Percentiles rank a stretch among this genome's conserved stretches.
These are phyloP conservation scores for Epichloe gansuensis DNA, from an alignment of 2,329 filamentous ascomycete species.

Conservation along the genomic window DNA sequence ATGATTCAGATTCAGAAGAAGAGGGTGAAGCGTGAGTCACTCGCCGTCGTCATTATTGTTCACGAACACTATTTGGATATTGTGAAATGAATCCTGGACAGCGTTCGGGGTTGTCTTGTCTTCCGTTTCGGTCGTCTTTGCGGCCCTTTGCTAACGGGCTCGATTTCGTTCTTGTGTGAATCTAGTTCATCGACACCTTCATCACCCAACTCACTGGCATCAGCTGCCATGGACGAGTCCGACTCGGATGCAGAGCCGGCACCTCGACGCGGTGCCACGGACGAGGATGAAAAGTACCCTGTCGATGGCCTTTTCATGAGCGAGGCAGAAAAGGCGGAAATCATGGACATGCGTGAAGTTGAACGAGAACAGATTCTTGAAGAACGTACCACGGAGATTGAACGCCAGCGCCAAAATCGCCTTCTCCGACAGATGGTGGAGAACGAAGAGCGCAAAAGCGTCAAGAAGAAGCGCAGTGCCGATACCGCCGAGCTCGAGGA, in stretches of 20 bases:
- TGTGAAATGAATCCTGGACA: background rate
- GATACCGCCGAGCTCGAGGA: slow-evolving; percentile 70
- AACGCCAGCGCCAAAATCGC: slow-evolving; percentile 69
- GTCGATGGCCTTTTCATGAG: slow-evolving; percentile 78
- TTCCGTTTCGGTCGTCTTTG: background rate
- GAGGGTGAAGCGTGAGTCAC: slow-evolving; percentile 41
- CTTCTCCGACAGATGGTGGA: slow-evolving; percentile 69
- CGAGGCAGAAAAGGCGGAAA: slow-evolving; percentile 60
- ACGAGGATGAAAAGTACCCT: slow-evolving; percentile 60
- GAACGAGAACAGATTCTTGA: slow-evolving; percentile 84
- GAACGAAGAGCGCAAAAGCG: slow-evolving; percentile 43
- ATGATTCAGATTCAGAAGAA: slow-evolving; percentile 43
- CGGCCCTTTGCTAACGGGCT: slow-evolving; percentile 4
- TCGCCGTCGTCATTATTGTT: background rate
- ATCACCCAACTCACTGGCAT: slow-evolving; percentile 66
- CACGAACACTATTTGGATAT: background rate
- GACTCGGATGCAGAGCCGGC: slow-evolving; percentile 46
- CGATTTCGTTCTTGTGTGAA: background rate
- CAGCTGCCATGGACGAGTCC: slow-evolving; percentile 82
- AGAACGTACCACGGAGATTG: slow-evolving; percentile 72
- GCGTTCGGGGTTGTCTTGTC: background rate
- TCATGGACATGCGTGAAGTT: slow-evolving; percentile 80
- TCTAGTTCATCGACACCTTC: slow-evolving; percentile 54
- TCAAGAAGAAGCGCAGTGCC: slow-evolving; percentile 64
- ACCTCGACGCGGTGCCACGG: slow-evolving; percentile 27